Conservation (phyloP, 2,329 filamentous ascomycete species). For the Cladosporium halotolerans region DNA sequence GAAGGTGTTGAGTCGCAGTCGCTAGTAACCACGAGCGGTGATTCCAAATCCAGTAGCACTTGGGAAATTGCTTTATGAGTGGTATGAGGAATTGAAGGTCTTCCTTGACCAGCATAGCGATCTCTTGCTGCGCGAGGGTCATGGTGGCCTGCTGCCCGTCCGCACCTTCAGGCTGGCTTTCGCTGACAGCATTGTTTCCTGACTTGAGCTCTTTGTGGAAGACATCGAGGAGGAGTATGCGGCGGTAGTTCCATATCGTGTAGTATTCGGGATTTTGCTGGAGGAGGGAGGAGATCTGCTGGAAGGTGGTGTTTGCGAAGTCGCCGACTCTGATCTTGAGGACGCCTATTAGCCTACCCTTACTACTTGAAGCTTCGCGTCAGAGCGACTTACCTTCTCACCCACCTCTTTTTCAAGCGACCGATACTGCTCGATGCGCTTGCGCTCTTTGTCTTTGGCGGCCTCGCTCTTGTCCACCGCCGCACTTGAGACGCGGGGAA, state of each 20-base stretch:
- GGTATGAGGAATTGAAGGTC: constrained; percentile 81
- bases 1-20: constrained; percentile 61
- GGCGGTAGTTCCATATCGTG: constrained; percentile 84
- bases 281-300: constrained; percentile 66
- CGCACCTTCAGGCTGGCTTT: background rate
- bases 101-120: constrained; percentile 54
- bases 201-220: constrained; percentile 44
- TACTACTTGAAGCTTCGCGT: constrained; percentile 60
- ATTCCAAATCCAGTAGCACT: constrained; percentile 99
- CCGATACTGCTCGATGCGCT: constrained; percentile 71
- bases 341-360: constrained; percentile 61
- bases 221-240: constrained; percentile 60
- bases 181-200: constrained; percentile 14
- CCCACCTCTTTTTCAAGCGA: constrained; percentile 63
- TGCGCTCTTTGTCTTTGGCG: constrained; percentile 63
- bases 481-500: constrained; percentile 53
- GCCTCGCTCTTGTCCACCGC: constrained; percentile 59
- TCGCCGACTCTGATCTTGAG: constrained; percentile 40
- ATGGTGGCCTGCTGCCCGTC: constrained; percentile 19
- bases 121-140: constrained; percentile 30
- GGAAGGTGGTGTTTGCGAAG: constrained; percentile 53
- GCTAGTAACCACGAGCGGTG: constrained; percentile 81
- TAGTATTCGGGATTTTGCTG: constrained; percentile 80
- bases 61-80: constrained; percentile 77
- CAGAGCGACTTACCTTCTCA: constrained; percentile 60